Conservation (phyloP, 257 asterid genomes). For the Penstemon davidsonii region DNA sequence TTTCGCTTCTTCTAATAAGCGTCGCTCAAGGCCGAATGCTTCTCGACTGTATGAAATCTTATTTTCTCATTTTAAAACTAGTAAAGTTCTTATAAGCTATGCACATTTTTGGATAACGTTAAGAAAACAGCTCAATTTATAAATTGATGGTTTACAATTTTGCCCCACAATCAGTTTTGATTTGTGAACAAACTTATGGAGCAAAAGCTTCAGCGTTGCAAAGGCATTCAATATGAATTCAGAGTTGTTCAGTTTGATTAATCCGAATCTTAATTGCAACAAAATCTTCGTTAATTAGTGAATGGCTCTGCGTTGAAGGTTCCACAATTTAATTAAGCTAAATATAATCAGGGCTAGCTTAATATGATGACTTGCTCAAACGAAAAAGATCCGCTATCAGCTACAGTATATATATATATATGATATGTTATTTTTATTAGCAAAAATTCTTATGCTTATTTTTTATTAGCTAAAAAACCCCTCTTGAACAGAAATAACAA, state of each 20-base stretch:
- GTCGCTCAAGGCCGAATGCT: conserved; percentile 1
- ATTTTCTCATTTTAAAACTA: background rate
- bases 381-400: no score
- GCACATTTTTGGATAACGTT: background rate
- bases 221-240: conserved; percentile 13
- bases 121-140: no score
- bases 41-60: background rate
- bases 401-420: no score
- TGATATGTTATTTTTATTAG: no score
- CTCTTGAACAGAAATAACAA: no score
- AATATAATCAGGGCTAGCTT: no score
- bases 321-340: background rate
- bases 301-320: conserved; percentile 35
- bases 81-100: background rate
- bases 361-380: no score
- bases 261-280: conserved; percentile 34
- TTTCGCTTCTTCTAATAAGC: conserved; percentile 18
- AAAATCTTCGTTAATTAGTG: conserved; percentile 20
- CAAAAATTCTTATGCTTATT: no score
- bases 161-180: background rate
- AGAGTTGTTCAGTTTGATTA: conserved; percentile 20
- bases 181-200: conserved; percentile 28
- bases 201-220: conserved; percentile 15
- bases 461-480: no score
- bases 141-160: no score